Evolutionary conservation across 441 rosid species (phyloP).

Genomic region (Syzygium malaccense): DNA sequence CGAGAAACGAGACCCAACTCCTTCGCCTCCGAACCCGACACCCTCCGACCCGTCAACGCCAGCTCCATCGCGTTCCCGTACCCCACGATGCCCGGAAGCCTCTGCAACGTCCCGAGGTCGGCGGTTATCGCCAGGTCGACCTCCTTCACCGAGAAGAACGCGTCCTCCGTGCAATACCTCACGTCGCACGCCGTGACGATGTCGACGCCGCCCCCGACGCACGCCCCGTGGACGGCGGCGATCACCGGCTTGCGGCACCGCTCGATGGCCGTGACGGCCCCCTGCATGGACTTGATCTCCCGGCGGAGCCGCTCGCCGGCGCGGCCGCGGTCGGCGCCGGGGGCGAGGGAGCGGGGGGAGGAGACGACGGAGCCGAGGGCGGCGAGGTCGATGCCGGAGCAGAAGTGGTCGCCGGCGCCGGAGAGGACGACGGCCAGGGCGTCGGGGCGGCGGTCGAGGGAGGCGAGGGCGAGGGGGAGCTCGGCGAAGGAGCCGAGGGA

Average conservation of each 20-base stretch:
- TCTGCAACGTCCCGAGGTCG: slow-evolving; percentile 78
- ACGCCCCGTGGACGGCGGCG: slow-evolving; percentile 59
- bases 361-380: slow-evolving; percentile 15
- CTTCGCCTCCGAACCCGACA: slow-evolving; percentile 62
- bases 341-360: not conserved
- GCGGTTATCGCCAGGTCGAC: slow-evolving; percentile 74
- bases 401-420: slow-evolving; percentile 70
- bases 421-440: slow-evolving; percentile 47
- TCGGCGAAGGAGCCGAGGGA: slow-evolving; percentile 60
- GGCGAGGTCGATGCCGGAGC: slow-evolving; percentile 70
- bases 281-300: slow-evolving; percentile 49
- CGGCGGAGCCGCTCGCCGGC: not conserved
- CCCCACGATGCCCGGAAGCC: slow-evolving; percentile 71
- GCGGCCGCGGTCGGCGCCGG: not conserved
- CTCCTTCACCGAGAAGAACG: slow-evolving; percentile 76
- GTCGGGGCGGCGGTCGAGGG: slow-evolving; percentile 58
- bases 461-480: slow-evolving; percentile 5
- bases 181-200: slow-evolving; percentile 69
- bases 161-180: slow-evolving; percentile 50
- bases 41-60: slow-evolving; percentile 59
- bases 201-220: slow-evolving; percentile 68
- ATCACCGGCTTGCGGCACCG: slow-evolving; percentile 72
- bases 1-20: slow-evolving; percentile 64
- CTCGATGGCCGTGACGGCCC: slow-evolving; percentile 65
- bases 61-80: slow-evolving; percentile 62